A percentile compares a stretch with the other conserved stretches of the same genome.
phyloP scores from a whole-genome alignment of 257 asterid genomes.

The Henckelia pumila region DNA sequence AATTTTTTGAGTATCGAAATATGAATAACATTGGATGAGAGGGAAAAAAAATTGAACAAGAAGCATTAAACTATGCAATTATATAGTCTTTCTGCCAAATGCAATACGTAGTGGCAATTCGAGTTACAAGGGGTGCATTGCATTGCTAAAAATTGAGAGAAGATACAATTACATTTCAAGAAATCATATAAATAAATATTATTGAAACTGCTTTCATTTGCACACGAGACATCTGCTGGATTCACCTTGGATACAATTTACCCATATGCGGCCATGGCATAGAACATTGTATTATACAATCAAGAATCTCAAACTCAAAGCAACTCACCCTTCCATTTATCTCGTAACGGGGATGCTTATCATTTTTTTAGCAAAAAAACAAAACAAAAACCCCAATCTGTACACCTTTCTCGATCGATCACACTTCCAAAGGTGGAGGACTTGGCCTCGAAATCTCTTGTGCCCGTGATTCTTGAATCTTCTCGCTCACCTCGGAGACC shows the following conservation, averaged over 20 bases:
- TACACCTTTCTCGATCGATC: constrained; percentile 29
- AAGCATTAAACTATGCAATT: too few species aligned
- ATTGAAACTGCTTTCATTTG: neutral
- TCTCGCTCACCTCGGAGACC: constrained; percentile 71
- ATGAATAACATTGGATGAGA: too few species aligned
- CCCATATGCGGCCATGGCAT: neutral
- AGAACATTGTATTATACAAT: neutral
- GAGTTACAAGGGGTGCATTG: too few species aligned
- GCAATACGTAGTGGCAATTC: neutral
- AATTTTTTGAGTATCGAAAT: too few species aligned
- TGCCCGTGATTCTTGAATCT: constrained; percentile 46
- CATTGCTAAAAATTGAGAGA: neutral
- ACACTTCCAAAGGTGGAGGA: constrained; percentile 44
- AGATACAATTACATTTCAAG: neutral
- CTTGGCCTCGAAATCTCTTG: constrained; percentile 32
- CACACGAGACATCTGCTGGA: too few species aligned
- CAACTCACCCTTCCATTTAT: neutral
- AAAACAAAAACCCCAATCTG: constrained; percentile 7
- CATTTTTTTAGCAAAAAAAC: neutral
- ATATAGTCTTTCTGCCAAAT: too few species aligned
- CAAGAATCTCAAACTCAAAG: neutral
- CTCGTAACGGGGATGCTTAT: neutral
- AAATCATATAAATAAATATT: too few species aligned
- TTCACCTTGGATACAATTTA: too few species aligned
- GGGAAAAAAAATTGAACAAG: too few species aligned